Evolutionary conservation across 495 filamentous ascomycete genomes (phyloP), one percentile per base, ranked within the genome.

Genomic region (Pyrenopolyporus hunteri): DNA sequence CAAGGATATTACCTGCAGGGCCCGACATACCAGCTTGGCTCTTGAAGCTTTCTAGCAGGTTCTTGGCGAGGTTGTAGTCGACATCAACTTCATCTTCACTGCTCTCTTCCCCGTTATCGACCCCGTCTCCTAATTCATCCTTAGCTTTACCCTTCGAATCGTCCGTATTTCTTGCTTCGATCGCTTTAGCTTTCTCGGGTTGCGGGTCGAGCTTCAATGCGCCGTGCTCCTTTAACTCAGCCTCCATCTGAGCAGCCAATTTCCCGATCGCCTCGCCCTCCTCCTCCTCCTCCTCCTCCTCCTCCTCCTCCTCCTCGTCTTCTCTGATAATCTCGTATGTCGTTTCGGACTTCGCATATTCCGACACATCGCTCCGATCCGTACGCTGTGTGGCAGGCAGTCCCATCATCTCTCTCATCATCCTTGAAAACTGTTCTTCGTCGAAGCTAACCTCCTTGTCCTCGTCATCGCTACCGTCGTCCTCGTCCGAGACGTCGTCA

Each of bases 331-430:
- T 73, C 35, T 3, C 39, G 6, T 13, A 11, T 32, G 26, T 9
- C 4, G 26, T 23, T 11, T 16, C 55, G 14, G 47, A 56, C 3
- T 35, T 13, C 16, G 68, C 64, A 22, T 56, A 20, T n/a, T 72
- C 74, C 3, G 74, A 32, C 40, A 50, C 59, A 42, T 72, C 67
- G 11, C 35, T 11, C 16, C 33, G 28, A 40, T 59, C 26, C 22
- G 28, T 49, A 11, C 29, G 14, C 20, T 69, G 59, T 37, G 73
- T 70, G 8, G 73, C 46, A 16, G 90, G 87, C 73, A 95, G 79
- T 8, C 90, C 90, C 90, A 94, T 94, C 90, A 96, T 96, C 70
- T 96, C 92, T 49, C 87, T 85, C 91, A 98, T 96, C 87, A 96
- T 90, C 43, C 68, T 79, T 13, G 87, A 78, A 66, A 97, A 96